Evolutionary conservation across 306 rosid species (phyloP).

Genomic region (Lathyrus sativus): DNA sequence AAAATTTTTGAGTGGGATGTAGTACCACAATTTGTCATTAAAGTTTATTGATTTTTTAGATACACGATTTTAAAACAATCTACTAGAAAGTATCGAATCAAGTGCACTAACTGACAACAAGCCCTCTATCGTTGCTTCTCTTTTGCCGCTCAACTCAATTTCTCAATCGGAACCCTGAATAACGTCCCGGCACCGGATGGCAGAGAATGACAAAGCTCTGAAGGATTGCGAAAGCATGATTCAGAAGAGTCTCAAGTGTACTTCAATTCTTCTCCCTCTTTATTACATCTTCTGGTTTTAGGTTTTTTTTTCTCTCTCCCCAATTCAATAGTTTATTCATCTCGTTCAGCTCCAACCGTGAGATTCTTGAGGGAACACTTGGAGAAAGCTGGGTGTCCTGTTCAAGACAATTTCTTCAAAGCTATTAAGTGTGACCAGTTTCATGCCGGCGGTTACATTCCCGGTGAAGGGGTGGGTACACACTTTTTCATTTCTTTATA

Average conservation of each 20-base stretch:
- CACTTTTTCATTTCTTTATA: no score
- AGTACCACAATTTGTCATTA: no score
- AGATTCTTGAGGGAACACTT: constrained; percentile 65
- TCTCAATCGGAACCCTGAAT: no score
- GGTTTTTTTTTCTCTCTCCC: background rate
- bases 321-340: background rate
- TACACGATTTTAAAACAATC: no score
- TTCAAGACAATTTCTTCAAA: constrained; percentile 62
- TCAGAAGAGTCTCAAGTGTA: constrained; percentile 63
- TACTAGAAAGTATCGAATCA: no score
- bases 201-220: constrained; percentile 46
- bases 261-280: background rate
- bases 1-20: no score
- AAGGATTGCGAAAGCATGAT: constrained; percentile 72
- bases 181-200: constrained; percentile 22
- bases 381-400: constrained; percentile 72
- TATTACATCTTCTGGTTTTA: background rate
- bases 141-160: no score
- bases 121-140: no score
- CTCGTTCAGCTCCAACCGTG: constrained; percentile 62
- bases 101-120: no score
- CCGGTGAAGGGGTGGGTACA: constrained; percentile 70
- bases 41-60: no score
- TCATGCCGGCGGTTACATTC: constrained; percentile 59
- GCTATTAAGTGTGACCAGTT: constrained; percentile 52